Evolutionary conservation across 2,329 filamentous ascomycete genomes (phyloP), one percentile per base, ranked within the genome.

Genomic region (Penicillium sp.): DNA sequence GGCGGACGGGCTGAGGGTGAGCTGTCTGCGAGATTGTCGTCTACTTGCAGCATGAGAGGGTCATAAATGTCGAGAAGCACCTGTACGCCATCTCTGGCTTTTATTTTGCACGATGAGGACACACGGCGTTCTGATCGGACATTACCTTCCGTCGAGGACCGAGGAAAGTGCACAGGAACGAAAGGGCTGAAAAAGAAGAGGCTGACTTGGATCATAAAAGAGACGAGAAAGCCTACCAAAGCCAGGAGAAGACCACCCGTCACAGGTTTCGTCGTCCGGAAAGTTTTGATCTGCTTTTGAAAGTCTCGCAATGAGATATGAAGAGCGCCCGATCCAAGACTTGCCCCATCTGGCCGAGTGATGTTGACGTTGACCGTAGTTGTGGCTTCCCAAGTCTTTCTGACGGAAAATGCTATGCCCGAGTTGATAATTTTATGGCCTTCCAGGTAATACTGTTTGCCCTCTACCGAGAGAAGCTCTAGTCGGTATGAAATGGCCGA

Each of bases 361-460:
- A 58, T 46, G n/a, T n/a, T 43, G 22, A 54, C 22, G 16, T 55
- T 51, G 9, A 60, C 40, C 1, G 50, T 53, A 7, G 55, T 58
- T 28, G 55, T 60, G 20, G 51, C 53, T 31, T 54, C 31, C 59
- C 57, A 60, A 8, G 55, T 51, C 18, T 50, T 50, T 10, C 43
- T 41, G n/a, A 46, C 13, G 1, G 51, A 56, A 16, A 60, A 52
- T 5, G 55, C 43, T 11, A 50, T 36, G 10, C 14, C 31, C 1
- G 49, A 39, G 36, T 51, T 41, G 20, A 61, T 44, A 2, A 55
- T 3, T 46, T 46, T 40, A n/a, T 47, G 13, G 14, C 55, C 39
- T 48, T 57, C 25, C 43, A n/a, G 52, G 30, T 22, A 18, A 22
- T 39, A 30, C 25, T 48, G 30, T n/a, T 31, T 28, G 4, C 35